phyloP scores from a whole-genome alignment of 2,329 filamentous ascomycete genomes.

The Xylariaceae sp. region DNA sequence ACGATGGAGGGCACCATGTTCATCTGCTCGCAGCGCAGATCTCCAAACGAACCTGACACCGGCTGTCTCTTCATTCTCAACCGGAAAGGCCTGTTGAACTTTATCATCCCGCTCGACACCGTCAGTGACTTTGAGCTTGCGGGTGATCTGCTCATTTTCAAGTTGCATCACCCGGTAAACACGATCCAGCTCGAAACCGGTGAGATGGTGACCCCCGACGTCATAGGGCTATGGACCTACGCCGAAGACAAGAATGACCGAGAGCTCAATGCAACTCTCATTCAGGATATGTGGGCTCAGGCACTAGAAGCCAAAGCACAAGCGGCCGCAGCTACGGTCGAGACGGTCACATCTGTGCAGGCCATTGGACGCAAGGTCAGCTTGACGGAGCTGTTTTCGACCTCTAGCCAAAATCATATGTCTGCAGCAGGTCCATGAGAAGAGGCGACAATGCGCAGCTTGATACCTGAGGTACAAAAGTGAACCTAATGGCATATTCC shows the following conservation, averaged over 20 bases:
- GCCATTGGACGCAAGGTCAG: slow-evolving; percentile 19
- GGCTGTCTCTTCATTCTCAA: slow-evolving; percentile 68
- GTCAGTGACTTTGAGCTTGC: slow-evolving; percentile 60
- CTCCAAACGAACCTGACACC: slow-evolving; percentile 32
- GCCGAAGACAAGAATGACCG: slow-evolving; percentile 24
- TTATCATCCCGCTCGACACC: slow-evolving; percentile 58
- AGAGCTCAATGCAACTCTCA: slow-evolving; percentile 21
- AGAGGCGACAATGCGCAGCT: not conserved
- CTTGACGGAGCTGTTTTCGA: slow-evolving; percentile 21
- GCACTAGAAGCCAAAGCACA: slow-evolving; percentile 18
- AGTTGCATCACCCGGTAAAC: slow-evolving; percentile 31
- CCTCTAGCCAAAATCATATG: slow-evolving; percentile 4
- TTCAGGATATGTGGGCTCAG: slow-evolving; percentile 27
- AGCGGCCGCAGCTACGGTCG: slow-evolving; percentile 9
- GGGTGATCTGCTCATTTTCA: slow-evolving; percentile 48
- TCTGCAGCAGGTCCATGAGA: slow-evolving; percentile 1
- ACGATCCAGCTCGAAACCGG: slow-evolving; percentile 20
- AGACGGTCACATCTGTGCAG: slow-evolving; percentile 9
- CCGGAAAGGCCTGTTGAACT: slow-evolving; percentile 64
- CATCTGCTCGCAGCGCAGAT: slow-evolving; percentile 58
- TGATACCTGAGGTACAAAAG: not conserved
- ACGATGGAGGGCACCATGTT: slow-evolving; percentile 86
- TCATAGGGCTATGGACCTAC: slow-evolving; percentile 26
- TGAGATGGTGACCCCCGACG: slow-evolving; percentile 17
- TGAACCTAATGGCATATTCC: not conserved